Percentiles rank a stretch among this genome's conserved stretches.
Conservation (phyloP, 257 asterid species). For the Gentiana dahurica region DNA sequence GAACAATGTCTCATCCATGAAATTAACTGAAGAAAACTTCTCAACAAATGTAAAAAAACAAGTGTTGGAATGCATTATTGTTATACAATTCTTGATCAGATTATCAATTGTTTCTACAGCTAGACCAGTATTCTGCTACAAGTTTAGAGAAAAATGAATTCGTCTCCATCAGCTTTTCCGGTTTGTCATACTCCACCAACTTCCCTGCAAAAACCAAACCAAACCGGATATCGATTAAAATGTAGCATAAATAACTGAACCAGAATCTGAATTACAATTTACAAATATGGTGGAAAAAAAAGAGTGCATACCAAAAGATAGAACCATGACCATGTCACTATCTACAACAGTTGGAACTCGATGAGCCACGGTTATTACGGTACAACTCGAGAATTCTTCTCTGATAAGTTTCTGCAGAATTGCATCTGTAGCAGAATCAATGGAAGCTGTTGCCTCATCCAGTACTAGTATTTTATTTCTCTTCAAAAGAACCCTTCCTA, state of each 20-base stretch:
- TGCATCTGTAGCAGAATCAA: conserved; percentile 71
- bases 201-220: conserved; percentile 32
- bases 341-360: conserved; percentile 84
- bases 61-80: background rate
- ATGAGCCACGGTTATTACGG: conserved; percentile 71
- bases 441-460: conserved; percentile 92
- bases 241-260: background rate
- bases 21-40: no score
- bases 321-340: conserved; percentile 72
- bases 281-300: background rate
- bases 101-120: conserved; percentile 27
- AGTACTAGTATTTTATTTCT: conserved; percentile 59
- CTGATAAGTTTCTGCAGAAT: conserved; percentile 62
- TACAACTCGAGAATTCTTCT: conserved; percentile 53
- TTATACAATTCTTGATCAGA: conserved; percentile 6
- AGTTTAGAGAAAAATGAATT: conserved; percentile 59
- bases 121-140: conserved; percentile 73
- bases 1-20: no score
- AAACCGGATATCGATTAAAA: conserved; percentile 1
- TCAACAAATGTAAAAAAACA: no score
- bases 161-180: conserved; percentile 56
- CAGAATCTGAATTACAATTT: background rate
- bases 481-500: conserved; percentile 60
- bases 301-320: conserved; percentile 46
- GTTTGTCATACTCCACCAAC: conserved; percentile 50